Evolutionary conservation across 495 filamentous ascomycete species (phyloP).

Genomic region (Lepidopterella palustris): DNA sequence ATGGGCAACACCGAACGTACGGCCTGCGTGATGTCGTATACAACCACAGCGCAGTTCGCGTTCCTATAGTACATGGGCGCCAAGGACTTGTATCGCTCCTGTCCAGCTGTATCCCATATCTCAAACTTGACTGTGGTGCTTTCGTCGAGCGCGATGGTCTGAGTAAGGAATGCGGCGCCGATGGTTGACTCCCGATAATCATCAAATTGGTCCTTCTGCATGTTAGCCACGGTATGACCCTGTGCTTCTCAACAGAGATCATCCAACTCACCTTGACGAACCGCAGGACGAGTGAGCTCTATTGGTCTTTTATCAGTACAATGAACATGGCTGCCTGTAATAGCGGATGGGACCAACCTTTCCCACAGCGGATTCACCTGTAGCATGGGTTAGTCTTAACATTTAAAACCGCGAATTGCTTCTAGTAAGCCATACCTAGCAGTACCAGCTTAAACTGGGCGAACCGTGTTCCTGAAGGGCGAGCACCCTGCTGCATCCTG

Average conservation of each 20-base stretch:
- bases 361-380: constrained; percentile 97
- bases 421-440: constrained; percentile 56
- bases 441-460: constrained; percentile 99
- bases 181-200: constrained; percentile 99
- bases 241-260: not conserved
- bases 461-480: constrained; percentile 71
- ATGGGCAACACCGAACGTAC: constrained; percentile 47
- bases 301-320: constrained; percentile 7
- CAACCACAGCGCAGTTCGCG: constrained; percentile 96
- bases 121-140: constrained; percentile 98
- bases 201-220: constrained; percentile 90
- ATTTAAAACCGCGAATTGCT: not conserved
- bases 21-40: constrained; percentile 98
- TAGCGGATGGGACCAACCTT: constrained; percentile 55
- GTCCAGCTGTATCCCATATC: constrained; percentile 98
- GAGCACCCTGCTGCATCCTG: constrained; percentile 67
- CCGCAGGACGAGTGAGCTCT: constrained; percentile 95
- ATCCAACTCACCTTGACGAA: constrained; percentile 77
- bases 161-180: constrained; percentile 96
- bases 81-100: constrained; percentile 96
- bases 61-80: constrained; percentile 99
- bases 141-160: constrained; percentile 96
- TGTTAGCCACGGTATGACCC: not conserved
- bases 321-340: constrained; percentile 22
- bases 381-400: constrained; percentile 34